These are phyloP conservation scores for Oropetium thomaeum DNA, from an alignment of 176 grass and related monocot species.

Conservation along the genomic window DNA sequence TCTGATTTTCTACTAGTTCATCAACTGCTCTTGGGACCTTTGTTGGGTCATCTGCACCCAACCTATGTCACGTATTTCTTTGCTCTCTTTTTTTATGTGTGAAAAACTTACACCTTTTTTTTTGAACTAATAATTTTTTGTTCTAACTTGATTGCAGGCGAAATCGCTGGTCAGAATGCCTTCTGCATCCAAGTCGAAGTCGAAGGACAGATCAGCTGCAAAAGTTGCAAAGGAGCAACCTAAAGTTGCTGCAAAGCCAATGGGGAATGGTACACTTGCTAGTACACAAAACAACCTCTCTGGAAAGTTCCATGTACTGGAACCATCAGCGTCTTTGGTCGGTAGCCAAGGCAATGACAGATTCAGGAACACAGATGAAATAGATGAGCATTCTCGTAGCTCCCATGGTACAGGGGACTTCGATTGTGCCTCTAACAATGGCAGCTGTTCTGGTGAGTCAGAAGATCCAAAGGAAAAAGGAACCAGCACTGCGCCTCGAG, in stretches of 20 bases:
- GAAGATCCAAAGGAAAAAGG: constrained; percentile 79
- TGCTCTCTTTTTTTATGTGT: not conserved
- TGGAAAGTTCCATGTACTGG: constrained; percentile 88
- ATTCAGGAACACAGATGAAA: constrained; percentile 78
- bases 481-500: constrained; percentile 36
- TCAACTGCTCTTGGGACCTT: not conserved
- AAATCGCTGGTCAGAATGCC: constrained; percentile 52
- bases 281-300: constrained; percentile 74
- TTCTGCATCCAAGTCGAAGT: constrained; percentile 91
- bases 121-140: constrained; percentile 10
- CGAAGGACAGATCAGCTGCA: constrained; percentile 60
- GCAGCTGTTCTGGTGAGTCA: constrained; percentile 83
- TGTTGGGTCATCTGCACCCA: not conserved
- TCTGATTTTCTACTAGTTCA: not conserved
- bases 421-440: constrained; percentile 84
- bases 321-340: constrained; percentile 49
- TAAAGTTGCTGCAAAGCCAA: constrained; percentile 62
- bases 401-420: constrained; percentile 78
- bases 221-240: constrained; percentile 66
- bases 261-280: constrained; percentile 51
- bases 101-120: not conserved
- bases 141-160: constrained; percentile 41
- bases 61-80: not conserved
- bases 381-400: constrained; percentile 87
- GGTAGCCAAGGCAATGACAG: constrained; percentile 54